These are phyloP conservation scores for Colletotrichum cordylinicola DNA, from an alignment of 2,329 filamentous ascomycete genomes.

Conservation along the genomic window DNA sequence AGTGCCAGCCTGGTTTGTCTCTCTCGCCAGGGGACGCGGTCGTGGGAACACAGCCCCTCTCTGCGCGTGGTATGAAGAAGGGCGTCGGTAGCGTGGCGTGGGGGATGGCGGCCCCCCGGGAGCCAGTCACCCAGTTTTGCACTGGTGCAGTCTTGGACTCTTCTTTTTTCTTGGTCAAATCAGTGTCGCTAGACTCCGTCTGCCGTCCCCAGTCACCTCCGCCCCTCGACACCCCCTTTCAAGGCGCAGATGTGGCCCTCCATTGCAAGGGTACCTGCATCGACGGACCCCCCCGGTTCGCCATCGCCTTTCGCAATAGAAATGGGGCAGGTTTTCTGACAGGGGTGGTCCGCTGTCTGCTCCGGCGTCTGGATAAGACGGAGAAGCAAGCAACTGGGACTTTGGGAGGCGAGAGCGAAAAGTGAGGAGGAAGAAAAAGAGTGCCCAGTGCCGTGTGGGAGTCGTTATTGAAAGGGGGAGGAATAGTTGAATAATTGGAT, in stretches of 20 bases:
- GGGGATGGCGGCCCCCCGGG: not conserved
- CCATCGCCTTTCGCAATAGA: conserved; percentile 4
- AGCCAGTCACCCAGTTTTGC: not conserved
- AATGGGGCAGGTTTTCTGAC: not conserved
- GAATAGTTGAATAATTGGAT: not conserved
- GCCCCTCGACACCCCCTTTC: not conserved
- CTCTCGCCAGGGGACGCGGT: not conserved
- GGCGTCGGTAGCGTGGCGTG: not conserved
- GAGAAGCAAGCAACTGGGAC: not conserved
- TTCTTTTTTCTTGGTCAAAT: not conserved
- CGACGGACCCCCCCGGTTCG: not conserved
- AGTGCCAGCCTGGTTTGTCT: not conserved
- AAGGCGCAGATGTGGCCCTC: conserved; percentile 4
- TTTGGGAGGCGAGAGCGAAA: not conserved
- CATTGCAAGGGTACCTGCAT: conserved; percentile 1
- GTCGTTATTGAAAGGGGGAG: not conserved
- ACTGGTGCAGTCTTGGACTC: not conserved
- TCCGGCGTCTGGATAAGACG: not conserved
- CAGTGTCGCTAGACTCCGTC: not conserved
- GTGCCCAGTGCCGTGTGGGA: not conserved
- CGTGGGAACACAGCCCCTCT: not conserved
- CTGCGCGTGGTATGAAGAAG: not conserved
- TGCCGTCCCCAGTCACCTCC: not conserved
- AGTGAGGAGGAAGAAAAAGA: not conserved
- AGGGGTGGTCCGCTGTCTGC: not conserved